phyloP scores from a whole-genome alignment of 371 early-diverging fungal species.

The Umbelopsis sp. region DNA sequence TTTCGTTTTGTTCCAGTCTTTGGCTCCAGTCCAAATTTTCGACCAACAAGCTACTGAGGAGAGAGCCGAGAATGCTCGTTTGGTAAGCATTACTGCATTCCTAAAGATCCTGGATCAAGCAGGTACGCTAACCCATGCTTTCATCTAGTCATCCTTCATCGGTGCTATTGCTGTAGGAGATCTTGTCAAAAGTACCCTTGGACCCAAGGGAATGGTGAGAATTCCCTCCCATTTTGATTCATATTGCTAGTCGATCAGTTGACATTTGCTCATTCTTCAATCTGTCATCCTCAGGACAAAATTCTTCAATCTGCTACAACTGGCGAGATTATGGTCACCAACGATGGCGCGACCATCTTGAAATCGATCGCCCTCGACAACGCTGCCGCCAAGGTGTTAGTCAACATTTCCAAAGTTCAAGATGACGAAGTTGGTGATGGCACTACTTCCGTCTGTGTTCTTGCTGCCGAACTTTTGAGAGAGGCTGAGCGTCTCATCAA shows the following conservation, averaged over 20 bases:
- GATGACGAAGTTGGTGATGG: slow-evolving; percentile 99
- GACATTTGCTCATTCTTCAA: slow-evolving; percentile 57
- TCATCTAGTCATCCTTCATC: slow-evolving; percentile 81
- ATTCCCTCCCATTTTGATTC: slow-evolving; percentile 55
- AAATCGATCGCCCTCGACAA: slow-evolving; percentile 98
- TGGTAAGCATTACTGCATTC: slow-evolving; percentile 61
- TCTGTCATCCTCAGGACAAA: slow-evolving; percentile 81
- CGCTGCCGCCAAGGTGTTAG: slow-evolving; percentile 98
- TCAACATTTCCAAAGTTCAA: slow-evolving; percentile 98
- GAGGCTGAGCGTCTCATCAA: slow-evolving; percentile 95
- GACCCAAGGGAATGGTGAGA: slow-evolving; percentile 85
- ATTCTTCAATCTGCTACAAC: slow-evolving; percentile 92
- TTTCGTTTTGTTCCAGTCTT: slow-evolving; percentile 43
- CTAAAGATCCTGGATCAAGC: background rate
- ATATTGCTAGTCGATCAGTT: slow-evolving; percentile 75
- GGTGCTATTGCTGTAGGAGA: slow-evolving; percentile 97
- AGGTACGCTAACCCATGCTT: background rate
- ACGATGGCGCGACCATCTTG: slow-evolving; percentile 99
- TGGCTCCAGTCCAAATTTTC: slow-evolving; percentile 85
- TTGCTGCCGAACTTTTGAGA: slow-evolving; percentile 96
- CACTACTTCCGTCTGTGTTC: slow-evolving; percentile 98
- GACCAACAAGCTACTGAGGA: slow-evolving; percentile 94
- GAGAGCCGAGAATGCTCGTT: slow-evolving; percentile 96
- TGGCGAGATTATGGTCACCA: slow-evolving; percentile 95
- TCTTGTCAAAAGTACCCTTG: slow-evolving; percentile 93